A percentile compares a stretch with the other conserved stretches of the same genome.
Conservation (phyloP, 805 yeast species). For the Schwanniomyces polymorphus region DNA sequence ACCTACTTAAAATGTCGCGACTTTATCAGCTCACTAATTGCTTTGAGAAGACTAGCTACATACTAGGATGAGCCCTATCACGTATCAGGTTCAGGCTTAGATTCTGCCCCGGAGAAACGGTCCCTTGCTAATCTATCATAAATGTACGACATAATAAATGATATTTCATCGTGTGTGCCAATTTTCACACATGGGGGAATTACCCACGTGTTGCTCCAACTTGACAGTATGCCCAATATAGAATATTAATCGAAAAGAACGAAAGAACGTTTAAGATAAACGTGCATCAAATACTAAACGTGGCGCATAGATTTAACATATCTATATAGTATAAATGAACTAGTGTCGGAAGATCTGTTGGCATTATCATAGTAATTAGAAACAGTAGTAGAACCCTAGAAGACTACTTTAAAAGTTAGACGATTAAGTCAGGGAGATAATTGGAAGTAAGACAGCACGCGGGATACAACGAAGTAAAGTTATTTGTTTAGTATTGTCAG, state of each 20-base stretch:
- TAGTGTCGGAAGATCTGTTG: background rate
- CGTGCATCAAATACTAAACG: slow-evolving; percentile 1
- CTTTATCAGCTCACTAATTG: no score
- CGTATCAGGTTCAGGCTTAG: no score
- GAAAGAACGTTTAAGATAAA: background rate
- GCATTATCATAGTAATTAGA: background rate
- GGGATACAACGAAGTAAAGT: background rate
- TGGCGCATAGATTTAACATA: background rate
- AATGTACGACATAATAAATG: background rate
- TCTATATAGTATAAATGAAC: background rate
- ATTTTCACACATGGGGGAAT: background rate
- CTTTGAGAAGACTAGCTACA: no score
- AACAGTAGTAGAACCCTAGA: background rate
- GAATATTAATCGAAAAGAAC: background rate
- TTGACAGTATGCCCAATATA: background rate
- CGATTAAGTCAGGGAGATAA: background rate
- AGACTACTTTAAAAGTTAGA: no score
- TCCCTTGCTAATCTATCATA: background rate
- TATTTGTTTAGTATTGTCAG: no score
- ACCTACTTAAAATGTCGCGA: no score
- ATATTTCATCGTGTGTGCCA: background rate
- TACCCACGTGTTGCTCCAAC: background rate
- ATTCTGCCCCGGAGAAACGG: no score
- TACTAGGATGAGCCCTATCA: no score
- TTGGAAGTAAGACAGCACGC: background rate